Evolutionary conservation across 108 stramenopile species (phyloP), one percentile per base, ranked within the genome.

Genomic region (Stephanodiscus minutulus): DNA sequence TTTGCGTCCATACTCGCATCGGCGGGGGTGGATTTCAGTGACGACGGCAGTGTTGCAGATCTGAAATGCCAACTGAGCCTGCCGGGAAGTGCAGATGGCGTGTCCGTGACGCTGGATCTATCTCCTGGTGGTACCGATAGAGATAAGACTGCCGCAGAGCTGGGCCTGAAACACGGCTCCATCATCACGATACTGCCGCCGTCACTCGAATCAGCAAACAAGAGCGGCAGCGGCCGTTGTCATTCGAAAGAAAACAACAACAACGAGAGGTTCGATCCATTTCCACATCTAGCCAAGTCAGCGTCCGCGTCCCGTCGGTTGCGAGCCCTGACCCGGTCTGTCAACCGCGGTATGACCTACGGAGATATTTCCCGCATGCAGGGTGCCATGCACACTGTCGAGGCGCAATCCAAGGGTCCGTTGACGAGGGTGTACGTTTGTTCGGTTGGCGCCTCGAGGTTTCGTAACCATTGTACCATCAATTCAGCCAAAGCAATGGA

Each of bases 211-310:
- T 57, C 68, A 20, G 54, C 58, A 33, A 28, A 46, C 22, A 68
- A 2, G 25, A 18, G n/a, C 29, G 17, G 0, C 57, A 15, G 13
- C 57, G 33, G 24, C 18, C 47, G 27, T 20, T 4, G 24, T 47
- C 13, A 11, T 33, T 12, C 60, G 62, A 69, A 37, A 64, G 63
- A 70, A 61, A 17, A 13, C 13, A 27, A 54, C 17, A 61, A 49
- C 21, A 43, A 33, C 27, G 65, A 75, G 29, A 50, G 81, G 12
- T 94, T 81, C 81, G 76, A 92, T 77, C 93, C 93, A 12, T 94
- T 88, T 61, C 93, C 93, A 9, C 88, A 90, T 35, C 70, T 94
- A 8, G 93, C 91, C 64, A 94, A 89, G 82, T 83, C 90, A 27
- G 69, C 44, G 50, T 87, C 87, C 61, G 74, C 70, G 27, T 61